These are phyloP conservation scores for Lasiodiplodia hormozganensis DNA, from an alignment of 2,329 filamentous ascomycete genomes.

Conservation along the genomic window DNA sequence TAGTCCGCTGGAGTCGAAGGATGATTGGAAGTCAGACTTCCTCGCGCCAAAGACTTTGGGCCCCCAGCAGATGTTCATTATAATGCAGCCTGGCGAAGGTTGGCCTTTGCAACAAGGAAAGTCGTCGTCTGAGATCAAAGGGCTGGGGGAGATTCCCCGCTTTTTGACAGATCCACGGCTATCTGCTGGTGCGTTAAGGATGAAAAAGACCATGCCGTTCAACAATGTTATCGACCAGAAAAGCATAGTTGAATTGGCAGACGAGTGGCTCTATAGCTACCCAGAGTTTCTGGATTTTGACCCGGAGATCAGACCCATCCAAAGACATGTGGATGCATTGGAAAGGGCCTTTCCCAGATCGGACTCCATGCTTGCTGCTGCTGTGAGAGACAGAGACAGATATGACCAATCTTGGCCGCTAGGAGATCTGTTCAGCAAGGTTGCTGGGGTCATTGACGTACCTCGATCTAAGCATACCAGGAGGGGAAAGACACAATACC, in stretches of 20 bases:
- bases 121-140: no score
- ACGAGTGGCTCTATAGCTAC: slow-evolving; percentile 30
- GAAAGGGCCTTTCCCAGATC: no score
- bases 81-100: no score
- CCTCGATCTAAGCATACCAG: background rate
- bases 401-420: no score
- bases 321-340: no score
- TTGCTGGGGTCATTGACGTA: background rate
- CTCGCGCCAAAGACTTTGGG: no score
- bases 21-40: background rate
- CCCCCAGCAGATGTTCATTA: no score
- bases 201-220: slow-evolving; percentile 26
- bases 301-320: background rate
- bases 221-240: slow-evolving; percentile 23
- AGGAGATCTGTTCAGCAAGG: no score
- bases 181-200: background rate
- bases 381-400: no score
- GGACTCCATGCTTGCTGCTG: no score
- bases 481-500: background rate
- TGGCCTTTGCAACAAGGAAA: no score
- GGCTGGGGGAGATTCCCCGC: no score
- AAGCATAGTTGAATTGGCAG: slow-evolving; percentile 25
- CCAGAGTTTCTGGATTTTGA: slow-evolving; percentile 20
- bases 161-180: background rate
- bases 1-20: background rate